Conservation (phyloP, 78 protist genomes). For the Paulinella micropora region DNA sequence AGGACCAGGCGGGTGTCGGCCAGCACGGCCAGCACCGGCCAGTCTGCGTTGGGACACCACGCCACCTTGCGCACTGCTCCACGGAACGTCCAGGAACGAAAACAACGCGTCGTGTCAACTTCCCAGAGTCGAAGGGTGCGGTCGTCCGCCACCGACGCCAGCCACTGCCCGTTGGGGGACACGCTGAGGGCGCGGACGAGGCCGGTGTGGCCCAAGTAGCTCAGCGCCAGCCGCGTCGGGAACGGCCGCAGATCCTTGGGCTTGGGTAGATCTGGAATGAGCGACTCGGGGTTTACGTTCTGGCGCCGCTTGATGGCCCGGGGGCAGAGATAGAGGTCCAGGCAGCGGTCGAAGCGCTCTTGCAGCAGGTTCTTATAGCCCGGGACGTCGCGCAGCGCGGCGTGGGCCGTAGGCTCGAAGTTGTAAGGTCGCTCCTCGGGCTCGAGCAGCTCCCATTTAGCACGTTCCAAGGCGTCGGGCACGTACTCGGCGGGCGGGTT, state of each 20-base stretch:
- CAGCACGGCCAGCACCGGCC: conserved; percentile 48
- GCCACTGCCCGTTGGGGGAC: conserved; percentile 2
- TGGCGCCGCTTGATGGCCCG: conserved; percentile 16
- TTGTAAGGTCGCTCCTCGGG: conserved; percentile 30
- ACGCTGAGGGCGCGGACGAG: neutral
- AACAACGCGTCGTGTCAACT: neutral
- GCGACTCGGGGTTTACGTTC: conserved; percentile 34
- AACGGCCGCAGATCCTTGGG: conserved; percentile 69
- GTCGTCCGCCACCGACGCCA: conserved; percentile 5
- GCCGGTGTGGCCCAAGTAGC: conserved; percentile 45
- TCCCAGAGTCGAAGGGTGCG: neutral
- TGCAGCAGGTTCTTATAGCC: conserved; percentile 37
- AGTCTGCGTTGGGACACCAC: conserved; percentile 59
- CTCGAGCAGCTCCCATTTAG: conserved; percentile 40
- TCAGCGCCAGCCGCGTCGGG: conserved; percentile 52
- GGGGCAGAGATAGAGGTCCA: conserved; percentile 83
- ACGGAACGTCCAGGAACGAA: neutral
- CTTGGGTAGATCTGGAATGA: neutral
- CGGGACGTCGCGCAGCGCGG: conserved; percentile 68
- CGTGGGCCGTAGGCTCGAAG: conserved; percentile 52
- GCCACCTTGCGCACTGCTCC: conserved; percentile 34
- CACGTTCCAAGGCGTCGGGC: conserved; percentile 39
- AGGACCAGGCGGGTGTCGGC: neutral
- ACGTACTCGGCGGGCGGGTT: conserved; percentile 90
- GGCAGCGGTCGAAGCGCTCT: conserved; percentile 86